These are phyloP conservation scores for Trichoderma koningii DNA, from an alignment of 2,329 filamentous ascomycete genomes.

Conservation along the genomic window DNA sequence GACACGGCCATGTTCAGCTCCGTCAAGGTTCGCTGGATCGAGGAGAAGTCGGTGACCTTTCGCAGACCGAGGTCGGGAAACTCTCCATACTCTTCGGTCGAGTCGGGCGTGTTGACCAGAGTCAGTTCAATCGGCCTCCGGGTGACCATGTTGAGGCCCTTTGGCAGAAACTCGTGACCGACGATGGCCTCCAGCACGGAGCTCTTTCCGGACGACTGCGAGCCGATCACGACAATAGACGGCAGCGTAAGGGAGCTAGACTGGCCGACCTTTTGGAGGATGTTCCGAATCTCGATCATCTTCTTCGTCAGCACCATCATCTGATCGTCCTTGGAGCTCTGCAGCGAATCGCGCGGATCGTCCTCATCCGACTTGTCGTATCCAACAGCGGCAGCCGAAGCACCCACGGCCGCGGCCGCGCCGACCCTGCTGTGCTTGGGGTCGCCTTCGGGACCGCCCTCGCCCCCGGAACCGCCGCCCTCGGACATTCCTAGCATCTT, in stretches of 20 bases:
- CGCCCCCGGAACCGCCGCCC: conserved; percentile 55
- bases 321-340: conserved; percentile 84
- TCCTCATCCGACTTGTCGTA: conserved; percentile 71
- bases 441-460: conserved; percentile 54
- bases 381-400: conserved; percentile 76
- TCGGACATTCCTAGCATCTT: conserved; percentile 67
- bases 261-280: conserved; percentile 89
- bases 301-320: conserved; percentile 99
- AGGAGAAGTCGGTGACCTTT: conserved; percentile 87
- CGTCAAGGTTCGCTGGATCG: conserved; percentile 90
- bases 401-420: conserved; percentile 66
- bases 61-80: conserved; percentile 89
- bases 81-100: conserved; percentile 87
- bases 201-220: conserved; percentile 96
- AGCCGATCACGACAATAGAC: conserved; percentile 98
- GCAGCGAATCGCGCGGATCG: conserved; percentile 60
- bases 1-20: conserved; percentile 94
- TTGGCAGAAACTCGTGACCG: conserved; percentile 95
- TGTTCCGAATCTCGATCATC: conserved; percentile 97
- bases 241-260: conserved; percentile 84
- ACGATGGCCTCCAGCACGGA: conserved; percentile 97
- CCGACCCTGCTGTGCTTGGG: conserved; percentile 62
- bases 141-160: conserved; percentile 99
- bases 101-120: conserved; percentile 88
- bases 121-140: conserved; percentile 94